Conservation (phyloP, 2,329 filamentous ascomycete genomes). For the Ascochyta koolunga region DNA sequence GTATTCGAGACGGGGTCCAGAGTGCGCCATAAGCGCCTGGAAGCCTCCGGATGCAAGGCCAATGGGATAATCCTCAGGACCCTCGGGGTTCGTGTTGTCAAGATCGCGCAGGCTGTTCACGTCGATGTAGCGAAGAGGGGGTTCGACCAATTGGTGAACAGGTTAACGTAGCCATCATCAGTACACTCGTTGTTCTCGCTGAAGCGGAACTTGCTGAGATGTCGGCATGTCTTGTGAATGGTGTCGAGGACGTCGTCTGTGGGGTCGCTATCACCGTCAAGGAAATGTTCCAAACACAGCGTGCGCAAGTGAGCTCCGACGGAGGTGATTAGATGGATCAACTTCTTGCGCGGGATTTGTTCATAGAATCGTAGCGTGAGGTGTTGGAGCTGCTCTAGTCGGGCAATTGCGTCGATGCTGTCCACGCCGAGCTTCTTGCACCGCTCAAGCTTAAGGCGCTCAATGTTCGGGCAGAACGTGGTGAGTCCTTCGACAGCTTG, state of each 20-base stretch:
- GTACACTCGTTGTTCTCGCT: constrained; percentile 77
- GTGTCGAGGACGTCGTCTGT: constrained; percentile 63
- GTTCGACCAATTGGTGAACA: constrained; percentile 81
- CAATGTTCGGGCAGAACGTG: constrained; percentile 69
- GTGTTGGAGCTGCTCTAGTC: constrained; percentile 70
- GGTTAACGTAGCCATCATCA: constrained; percentile 71
- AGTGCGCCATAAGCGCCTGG: constrained; percentile 82
- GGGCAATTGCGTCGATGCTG: constrained; percentile 69
- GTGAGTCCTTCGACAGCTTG: constrained; percentile 68
- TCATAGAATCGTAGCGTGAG: constrained; percentile 73
- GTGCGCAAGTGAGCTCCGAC: constrained; percentile 74
- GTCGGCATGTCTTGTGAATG: constrained; percentile 72
- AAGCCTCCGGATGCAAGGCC: constrained; percentile 81
- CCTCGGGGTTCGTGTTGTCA: constrained; percentile 71
- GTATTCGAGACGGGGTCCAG: constrained; percentile 66
- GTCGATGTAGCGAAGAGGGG: constrained; percentile 73
- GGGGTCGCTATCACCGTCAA: constrained; percentile 66
- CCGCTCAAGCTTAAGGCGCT: constrained; percentile 78
- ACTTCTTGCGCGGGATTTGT: constrained; percentile 61
- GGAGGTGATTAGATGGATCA: constrained; percentile 65
- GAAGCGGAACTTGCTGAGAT: constrained; percentile 78
- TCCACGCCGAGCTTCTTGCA: constrained; percentile 75
- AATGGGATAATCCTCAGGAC: constrained; percentile 62
- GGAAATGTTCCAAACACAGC: constrained; percentile 75
- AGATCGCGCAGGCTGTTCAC: constrained; percentile 78